A percentile compares a stretch with the other conserved stretches of the same genome.
phyloP scores from a whole-genome alignment of 2,329 filamentous ascomycete genomes.

The Gliomastix tumulicola region DNA sequence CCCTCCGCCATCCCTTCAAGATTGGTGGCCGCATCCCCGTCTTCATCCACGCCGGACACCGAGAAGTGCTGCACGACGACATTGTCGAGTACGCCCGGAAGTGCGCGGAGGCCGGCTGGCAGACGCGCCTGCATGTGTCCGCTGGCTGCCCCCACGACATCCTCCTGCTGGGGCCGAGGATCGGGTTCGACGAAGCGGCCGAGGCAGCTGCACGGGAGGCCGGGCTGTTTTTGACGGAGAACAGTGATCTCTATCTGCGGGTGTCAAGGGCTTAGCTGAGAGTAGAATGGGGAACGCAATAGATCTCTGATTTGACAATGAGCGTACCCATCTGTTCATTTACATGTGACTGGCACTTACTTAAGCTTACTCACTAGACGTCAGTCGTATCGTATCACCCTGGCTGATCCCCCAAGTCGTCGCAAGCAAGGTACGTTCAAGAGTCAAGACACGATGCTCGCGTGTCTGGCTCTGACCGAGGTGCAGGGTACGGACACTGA shows the following conservation, averaged over 20 bases:
- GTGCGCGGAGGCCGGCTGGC: constrained; percentile 9
- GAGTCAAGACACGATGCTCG: too few relatives aligned
- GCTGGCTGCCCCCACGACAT: constrained; percentile 12
- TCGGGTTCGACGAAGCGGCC: constrained; percentile 11
- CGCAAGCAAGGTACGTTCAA: too few relatives aligned
- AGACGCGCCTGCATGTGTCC: constrained; percentile 8
- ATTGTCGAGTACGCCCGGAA: constrained; percentile 9
- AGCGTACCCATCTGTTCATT: too few relatives aligned
- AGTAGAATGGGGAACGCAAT: too few relatives aligned
- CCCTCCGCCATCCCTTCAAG: constrained; percentile 9
- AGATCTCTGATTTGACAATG: too few relatives aligned
- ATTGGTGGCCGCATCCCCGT: constrained; percentile 7
- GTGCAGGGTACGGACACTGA: too few relatives aligned
- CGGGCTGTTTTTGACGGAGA: constrained; percentile 2
- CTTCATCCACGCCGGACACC: constrained; percentile 12
- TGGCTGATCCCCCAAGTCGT: too few relatives aligned
- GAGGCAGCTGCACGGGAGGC: constrained; percentile 8
- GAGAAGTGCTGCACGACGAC: constrained; percentile 13
- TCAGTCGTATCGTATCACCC: too few relatives aligned
- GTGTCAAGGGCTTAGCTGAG: too few relatives aligned
- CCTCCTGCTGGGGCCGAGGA: constrained; percentile 10
- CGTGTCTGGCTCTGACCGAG: too few relatives aligned
- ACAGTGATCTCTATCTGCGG: not conserved
- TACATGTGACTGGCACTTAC: too few relatives aligned
- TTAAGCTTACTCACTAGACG: too few relatives aligned